These are phyloP conservation scores for Suhomyces panamericanus DNA, from an alignment of 1,139 yeast species.

Conservation along the genomic window DNA sequence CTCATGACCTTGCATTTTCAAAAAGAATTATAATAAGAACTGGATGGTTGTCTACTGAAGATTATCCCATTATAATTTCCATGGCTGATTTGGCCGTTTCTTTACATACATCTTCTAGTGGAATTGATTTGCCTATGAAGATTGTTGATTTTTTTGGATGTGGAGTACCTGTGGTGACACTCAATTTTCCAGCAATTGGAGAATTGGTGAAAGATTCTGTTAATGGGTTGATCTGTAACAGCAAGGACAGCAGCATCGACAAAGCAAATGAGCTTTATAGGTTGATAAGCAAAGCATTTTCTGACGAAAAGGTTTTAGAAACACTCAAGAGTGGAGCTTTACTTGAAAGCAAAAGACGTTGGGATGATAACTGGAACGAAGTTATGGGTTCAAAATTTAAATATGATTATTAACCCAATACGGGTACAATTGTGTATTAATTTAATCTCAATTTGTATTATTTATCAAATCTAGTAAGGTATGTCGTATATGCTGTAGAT, in stretches of 20 bases:
- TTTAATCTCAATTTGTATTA: neutral
- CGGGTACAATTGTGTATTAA: neutral
- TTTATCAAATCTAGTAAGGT: neutral
- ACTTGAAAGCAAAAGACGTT: slow-evolving; percentile 61
- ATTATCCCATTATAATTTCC: slow-evolving; percentile 75
- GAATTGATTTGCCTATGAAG: slow-evolving; percentile 96
- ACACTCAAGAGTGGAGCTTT: slow-evolving; percentile 67
- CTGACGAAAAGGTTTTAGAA: slow-evolving; percentile 32
- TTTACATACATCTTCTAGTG: slow-evolving; percentile 87
- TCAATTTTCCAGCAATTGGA: slow-evolving; percentile 69
- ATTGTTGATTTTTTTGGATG: slow-evolving; percentile 95
- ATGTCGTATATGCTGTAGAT: slow-evolving; percentile 18
- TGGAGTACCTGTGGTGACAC: slow-evolving; percentile 86
- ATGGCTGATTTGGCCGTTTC: slow-evolving; percentile 88
- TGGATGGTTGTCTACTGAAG: slow-evolving; percentile 77
- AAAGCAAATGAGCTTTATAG: slow-evolving; percentile 51
- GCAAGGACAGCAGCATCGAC: slow-evolving; percentile 41
- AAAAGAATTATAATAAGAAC: slow-evolving; percentile 54
- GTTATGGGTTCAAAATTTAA: slow-evolving; percentile 24
- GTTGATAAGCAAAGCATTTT: slow-evolving; percentile 47
- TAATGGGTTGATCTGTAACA: slow-evolving; percentile 46
- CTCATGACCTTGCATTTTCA: slow-evolving; percentile 40
- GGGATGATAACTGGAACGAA: slow-evolving; percentile 75
- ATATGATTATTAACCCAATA: slow-evolving; percentile 9
- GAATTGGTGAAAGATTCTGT: slow-evolving; percentile 54